Base-by-base conservation (phyloP, 331 rosid genomes). In the Erythrophleum ivorense region DNA sequence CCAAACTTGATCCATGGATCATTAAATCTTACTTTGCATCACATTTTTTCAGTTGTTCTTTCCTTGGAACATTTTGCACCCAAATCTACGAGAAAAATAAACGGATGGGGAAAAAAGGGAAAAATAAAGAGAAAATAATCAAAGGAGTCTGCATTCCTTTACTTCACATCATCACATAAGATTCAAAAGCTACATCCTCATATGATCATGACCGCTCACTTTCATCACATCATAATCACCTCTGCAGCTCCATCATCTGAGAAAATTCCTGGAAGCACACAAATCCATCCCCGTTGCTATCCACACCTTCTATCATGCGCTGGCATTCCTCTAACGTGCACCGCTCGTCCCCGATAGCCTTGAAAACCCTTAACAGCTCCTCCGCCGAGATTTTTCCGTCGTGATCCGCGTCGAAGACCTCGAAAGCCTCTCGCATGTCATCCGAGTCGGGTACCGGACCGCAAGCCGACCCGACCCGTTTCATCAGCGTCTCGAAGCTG, bases 321-420 rank as follows among this genome's bases (percentile, higher is more conserved):
- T 81, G 84, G 85, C 99, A 95, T 40, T 95, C 99, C 64, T 91
- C 94, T 80, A 95, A 80, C 84, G 99, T 89, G 92, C 97, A 93
- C 86, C 84, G 82, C 6, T 93, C 97, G 18, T 93, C 99, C 0
- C 97, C 98, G 0, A 93, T 88, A 0, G 91, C 89, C 2, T 55
- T 14, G 66, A 93, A 95, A 6, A 95, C 89, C 43, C 90, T 78
- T 12, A 86, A 69, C 16, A 95, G 87, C 89, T 95, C 99, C 78
- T 91, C 96, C 57, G 96, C 98, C 80, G 99, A 84, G 78, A 95
- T 95, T 78, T 86, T 88, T 2, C 99, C 99, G 62, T 95, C 97
- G 10, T 80, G 89, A 71, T 95, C 98, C 57, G 91, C 29, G 75
- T 95, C 99, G 57, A 95, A 95, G 2, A 90, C 88, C 10, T 85